Evolutionary conservation across 345 rosid genomes (phyloP).

Genomic region (Trapa bicornis): DNA sequence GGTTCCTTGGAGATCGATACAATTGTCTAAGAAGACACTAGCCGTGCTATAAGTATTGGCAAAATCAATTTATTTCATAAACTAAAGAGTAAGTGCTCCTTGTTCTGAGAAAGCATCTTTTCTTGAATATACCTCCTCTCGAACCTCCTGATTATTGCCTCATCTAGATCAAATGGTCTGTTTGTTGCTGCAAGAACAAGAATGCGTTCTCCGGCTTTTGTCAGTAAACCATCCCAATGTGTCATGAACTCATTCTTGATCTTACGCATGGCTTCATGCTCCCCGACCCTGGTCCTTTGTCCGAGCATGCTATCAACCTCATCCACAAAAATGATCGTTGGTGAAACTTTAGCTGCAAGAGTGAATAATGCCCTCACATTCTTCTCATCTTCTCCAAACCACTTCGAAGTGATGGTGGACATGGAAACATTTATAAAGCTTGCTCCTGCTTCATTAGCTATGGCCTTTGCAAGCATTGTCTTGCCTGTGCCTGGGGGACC

Average conservation of each 20-base stretch:
- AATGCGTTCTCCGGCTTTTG: conserved; percentile 72
- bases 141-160: conserved; percentile 96
- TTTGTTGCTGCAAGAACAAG: conserved; percentile 99
- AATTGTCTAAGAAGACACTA: too few species aligned
- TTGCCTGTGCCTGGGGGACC: conserved; percentile 99
- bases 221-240: conserved; percentile 96
- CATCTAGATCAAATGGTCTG: conserved; percentile 98
- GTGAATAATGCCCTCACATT: conserved; percentile 83
- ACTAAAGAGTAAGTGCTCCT: background rate
- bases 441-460: conserved; percentile 98
- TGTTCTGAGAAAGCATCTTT: background rate
- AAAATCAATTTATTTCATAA: background rate
- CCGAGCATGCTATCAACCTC: conserved; percentile 99
- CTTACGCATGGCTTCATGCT: conserved; percentile 98
- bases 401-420: conserved; percentile 98
- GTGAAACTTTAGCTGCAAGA: conserved; percentile 92
- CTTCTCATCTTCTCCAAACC: conserved; percentile 99
- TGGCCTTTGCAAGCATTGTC: conserved; percentile 98
- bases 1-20: background rate
- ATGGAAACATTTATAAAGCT: conserved; percentile 97
- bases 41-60: too few species aligned
- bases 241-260: conserved; percentile 97
- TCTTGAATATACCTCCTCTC: conserved; percentile 56
- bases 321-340: conserved; percentile 90
- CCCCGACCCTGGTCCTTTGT: conserved; percentile 86